Conservation (phyloP, 306 rosid genomes). For the Senna tora region DNA sequence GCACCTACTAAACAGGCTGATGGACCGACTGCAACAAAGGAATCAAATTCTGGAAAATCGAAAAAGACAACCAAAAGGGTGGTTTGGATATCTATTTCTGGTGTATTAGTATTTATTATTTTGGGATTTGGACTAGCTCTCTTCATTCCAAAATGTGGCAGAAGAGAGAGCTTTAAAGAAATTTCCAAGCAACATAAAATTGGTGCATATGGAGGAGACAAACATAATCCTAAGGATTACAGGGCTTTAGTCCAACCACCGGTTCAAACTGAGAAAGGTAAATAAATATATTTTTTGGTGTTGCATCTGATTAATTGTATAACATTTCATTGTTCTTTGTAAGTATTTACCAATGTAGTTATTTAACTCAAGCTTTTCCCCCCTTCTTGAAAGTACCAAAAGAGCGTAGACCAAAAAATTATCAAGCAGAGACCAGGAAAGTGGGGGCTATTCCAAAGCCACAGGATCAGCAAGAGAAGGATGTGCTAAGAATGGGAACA, state of each 20-base stretch:
- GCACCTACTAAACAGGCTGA: constrained; percentile 60
- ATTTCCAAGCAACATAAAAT: constrained; percentile 62
- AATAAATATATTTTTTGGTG: constrained; percentile 26
- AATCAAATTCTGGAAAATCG: constrained; percentile 59
- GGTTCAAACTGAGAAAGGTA: constrained; percentile 67
- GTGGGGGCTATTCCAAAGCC: constrained; percentile 50
- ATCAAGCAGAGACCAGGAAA: constrained; percentile 50
- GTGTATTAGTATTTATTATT: constrained; percentile 52
- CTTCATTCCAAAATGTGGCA: constrained; percentile 63
- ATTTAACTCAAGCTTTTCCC: constrained; percentile 2
- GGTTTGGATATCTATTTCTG: constrained; percentile 76
- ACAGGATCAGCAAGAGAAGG: constrained; percentile 49
- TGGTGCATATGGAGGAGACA: constrained; percentile 68
- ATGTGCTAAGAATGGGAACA: constrained; percentile 46
- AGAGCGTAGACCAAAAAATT: constrained; percentile 58
- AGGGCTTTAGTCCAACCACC: constrained; percentile 54
- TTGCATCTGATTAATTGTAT: constrained; percentile 28
- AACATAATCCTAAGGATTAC: constrained; percentile 54
- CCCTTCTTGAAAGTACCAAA: constrained; percentile 58
- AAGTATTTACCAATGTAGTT: neutral
- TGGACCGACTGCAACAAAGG: constrained; percentile 60
- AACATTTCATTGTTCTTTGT: constrained; percentile 21
- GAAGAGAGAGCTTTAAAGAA: constrained; percentile 56
- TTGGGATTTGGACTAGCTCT: constrained; percentile 58
- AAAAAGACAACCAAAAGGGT: constrained; percentile 60